These are phyloP conservation scores for Globisporangium recalcitrans DNA, from an alignment of 352 stramenopile species.

Conservation along the genomic window DNA sequence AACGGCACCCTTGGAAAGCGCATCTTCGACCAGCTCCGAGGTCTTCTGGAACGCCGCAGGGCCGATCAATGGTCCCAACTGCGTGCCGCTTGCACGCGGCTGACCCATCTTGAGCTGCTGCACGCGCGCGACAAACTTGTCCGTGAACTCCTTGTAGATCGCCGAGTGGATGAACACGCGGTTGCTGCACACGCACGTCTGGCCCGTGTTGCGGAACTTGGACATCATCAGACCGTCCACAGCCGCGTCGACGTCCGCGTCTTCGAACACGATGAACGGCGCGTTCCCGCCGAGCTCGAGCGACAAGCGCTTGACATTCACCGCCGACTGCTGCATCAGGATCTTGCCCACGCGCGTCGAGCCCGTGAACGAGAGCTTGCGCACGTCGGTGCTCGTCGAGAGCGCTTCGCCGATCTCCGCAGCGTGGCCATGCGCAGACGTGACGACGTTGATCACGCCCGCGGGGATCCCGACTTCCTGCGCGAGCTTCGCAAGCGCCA, in stretches of 20 bases:
- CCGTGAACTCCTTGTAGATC: constrained; percentile 92
- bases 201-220: constrained; percentile 89
- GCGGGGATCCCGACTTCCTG: constrained; percentile 79
- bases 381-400: constrained; percentile 60
- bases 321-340: constrained; percentile 73
- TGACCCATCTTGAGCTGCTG: constrained; percentile 87
- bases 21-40: constrained; percentile 82
- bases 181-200: constrained; percentile 88
- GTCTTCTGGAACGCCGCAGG: constrained; percentile 84
- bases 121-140: constrained; percentile 68
- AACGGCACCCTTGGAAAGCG: constrained; percentile 88
- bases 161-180: constrained; percentile 92
- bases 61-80: constrained; percentile 95
- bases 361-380: constrained; percentile 91
- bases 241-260: constrained; percentile 78
- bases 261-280: constrained; percentile 91
- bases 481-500: constrained; percentile 90
- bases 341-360: constrained; percentile 77
- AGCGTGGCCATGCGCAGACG: constrained; percentile 54
- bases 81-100: constrained; percentile 62
- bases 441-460: constrained; percentile 89
- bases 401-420: constrained; percentile 74
- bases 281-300: constrained; percentile 92
- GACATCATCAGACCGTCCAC: constrained; percentile 81
- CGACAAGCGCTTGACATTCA: constrained; percentile 76